Base-by-base conservation (phyloP, 2,329 filamentous ascomycete species). In the Cryoendolithus antarcticus region DNA sequence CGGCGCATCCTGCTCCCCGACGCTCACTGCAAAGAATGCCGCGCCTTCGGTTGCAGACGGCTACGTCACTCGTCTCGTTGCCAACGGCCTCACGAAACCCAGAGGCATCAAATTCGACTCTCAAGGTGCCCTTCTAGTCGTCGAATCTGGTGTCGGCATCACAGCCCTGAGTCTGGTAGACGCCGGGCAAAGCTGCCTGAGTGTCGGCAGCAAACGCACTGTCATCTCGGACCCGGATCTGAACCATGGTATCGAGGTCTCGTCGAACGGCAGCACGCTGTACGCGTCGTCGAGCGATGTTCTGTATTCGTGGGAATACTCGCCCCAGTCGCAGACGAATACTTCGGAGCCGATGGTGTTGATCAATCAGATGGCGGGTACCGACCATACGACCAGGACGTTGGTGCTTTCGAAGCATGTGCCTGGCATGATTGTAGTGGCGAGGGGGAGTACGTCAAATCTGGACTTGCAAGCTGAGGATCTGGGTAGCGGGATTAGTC, bases 321-420 rank as follows among this genome's bases (percentile, higher is more conserved):
- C 74, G 32, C 61, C 61, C 34, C 27, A 39, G 7, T 42, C 42
- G 9, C 47, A 48, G 29, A 68, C 65, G 36, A 50, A 46, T 31
- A 68, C 69, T 3, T 66, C 75, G 24, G 63, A 58, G 39, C 64
- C 63, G 42, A 59, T 57, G 41, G 73, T 69, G 3, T 43, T 86
- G 4, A 63, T 86, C 34, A 63, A 62, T 30, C 74, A 75, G 47
- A 83, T 85, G 78, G 65, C 55, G 9, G 61, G 69, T 42, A 57
- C 63, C 4, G 79, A 76, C 35, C 79, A 85, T 49, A 71, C 65
- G 4, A 80, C 79, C 0, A 70, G 82, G 29, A 85, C 81, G 0
- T 63, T 86, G 1, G 65, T 83, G 30, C 60, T 81, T 9, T 76
- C 80, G 0, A 54, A 62, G 10, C 66, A 67, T 27, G 59, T 65